phyloP scores from a whole-genome alignment of 2,329 filamentous ascomycete genomes.

The Grosmannia penicillata region DNA sequence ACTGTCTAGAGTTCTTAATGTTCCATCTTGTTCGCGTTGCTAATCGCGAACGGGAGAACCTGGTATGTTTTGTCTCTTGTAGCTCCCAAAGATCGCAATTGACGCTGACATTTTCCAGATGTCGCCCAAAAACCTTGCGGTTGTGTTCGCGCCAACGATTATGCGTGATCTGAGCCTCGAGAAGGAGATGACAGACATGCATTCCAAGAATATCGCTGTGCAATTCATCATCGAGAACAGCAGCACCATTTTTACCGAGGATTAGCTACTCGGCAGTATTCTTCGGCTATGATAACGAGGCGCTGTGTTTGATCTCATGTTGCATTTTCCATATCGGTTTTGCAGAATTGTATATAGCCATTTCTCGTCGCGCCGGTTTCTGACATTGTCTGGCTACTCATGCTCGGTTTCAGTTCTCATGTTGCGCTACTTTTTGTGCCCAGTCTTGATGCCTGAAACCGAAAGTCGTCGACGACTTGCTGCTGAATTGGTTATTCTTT shows the following conservation, averaged over 20 bases:
- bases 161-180: conserved; percentile 85
- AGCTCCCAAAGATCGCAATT: background rate
- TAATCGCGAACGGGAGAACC: conserved; percentile 65
- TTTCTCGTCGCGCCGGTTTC: no score
- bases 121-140: conserved; percentile 90
- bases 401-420: no score
- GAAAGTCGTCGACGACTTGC: background rate
- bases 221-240: conserved; percentile 90
- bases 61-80: conserved; percentile 37
- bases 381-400: no score
- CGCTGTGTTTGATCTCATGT: conserved; percentile 1
- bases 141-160: conserved; percentile 95
- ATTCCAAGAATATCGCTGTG: conserved; percentile 79
- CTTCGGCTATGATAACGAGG: no score
- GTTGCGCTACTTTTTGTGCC: no score
- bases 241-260: conserved; percentile 58
- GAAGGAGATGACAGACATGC: conserved; percentile 92
- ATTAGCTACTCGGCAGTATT: no score
- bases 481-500: background rate
- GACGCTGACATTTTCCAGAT: conserved; percentile 41
- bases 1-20: conserved; percentile 84
- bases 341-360: conserved; percentile 1
- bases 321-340: no score
- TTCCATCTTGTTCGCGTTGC: conserved; percentile 87
- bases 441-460: background rate